A percentile compares a stretch with the other conserved stretches of the same genome.
Evolutionary conservation across 768 basidiomycete species (phyloP).

Genomic region (Suillus spraguei): DNA sequence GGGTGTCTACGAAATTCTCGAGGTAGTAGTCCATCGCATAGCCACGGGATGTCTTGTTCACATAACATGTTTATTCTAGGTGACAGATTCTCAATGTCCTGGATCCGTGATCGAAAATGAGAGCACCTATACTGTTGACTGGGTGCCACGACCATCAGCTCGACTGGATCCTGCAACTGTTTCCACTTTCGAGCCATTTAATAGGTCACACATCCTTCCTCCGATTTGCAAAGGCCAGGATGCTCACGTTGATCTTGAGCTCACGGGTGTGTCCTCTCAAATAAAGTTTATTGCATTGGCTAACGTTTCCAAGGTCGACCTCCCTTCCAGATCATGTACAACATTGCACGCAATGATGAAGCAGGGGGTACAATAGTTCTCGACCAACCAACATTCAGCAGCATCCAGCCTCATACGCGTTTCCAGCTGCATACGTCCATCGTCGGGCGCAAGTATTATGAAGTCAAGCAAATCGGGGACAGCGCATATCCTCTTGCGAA

Average conservation of each 20-base stretch:
- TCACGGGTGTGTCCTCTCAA: conserved; percentile 55
- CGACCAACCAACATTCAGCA: conserved; percentile 81
- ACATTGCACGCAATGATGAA: conserved; percentile 71
- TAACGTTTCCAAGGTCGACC: conserved; percentile 60
- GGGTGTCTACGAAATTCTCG: conserved; percentile 74
- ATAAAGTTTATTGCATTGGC: neutral
- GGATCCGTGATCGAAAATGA: conserved; percentile 66
- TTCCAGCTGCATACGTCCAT: conserved; percentile 81
- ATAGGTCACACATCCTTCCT: conserved; percentile 73
- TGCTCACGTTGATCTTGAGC: conserved; percentile 82
- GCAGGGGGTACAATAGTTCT: conserved; percentile 69
- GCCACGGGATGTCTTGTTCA: neutral
- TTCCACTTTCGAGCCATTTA: conserved; percentile 59
- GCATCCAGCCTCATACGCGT: conserved; percentile 77
- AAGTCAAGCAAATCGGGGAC: conserved; percentile 89
- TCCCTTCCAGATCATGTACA: conserved; percentile 94
- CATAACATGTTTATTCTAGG: conserved; percentile 40
- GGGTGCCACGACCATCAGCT: conserved; percentile 80
- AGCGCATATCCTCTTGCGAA: conserved; percentile 78
- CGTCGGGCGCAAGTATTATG: conserved; percentile 84
- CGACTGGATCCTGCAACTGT: conserved; percentile 60
- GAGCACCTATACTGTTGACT: conserved; percentile 69
- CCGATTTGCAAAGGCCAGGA: conserved; percentile 82
- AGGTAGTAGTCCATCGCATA: conserved; percentile 43
- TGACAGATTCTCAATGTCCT: conserved; percentile 84